Conservation (phyloP, 495 filamentous ascomycete genomes). For the Podospora conica region DNA sequence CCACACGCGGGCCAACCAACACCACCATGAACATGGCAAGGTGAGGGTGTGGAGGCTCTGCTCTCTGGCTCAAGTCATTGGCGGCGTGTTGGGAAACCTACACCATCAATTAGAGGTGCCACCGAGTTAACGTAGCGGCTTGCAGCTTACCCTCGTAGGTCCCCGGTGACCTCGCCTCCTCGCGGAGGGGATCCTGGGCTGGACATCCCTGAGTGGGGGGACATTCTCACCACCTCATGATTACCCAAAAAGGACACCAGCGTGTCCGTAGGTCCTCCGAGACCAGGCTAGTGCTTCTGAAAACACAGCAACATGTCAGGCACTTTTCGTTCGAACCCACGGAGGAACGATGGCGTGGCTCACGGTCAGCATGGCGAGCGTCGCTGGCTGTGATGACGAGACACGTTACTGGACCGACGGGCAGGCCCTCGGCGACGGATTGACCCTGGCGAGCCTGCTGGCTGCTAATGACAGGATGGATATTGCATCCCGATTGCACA, state of each 20-base stretch:
- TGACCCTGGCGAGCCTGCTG: no score
- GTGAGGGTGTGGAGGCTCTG: background rate
- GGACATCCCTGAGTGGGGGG: no score
- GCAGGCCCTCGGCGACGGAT: background rate
- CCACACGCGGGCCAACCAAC: background rate
- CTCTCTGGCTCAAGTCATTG: background rate
- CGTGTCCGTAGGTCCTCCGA: no score
- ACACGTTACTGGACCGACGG: no score
- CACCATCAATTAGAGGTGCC: no score
- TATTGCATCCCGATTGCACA: background rate
- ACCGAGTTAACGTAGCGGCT: no score
- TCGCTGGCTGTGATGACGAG: background rate
- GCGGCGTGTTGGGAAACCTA: background rate
- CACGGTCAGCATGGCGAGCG: no score
- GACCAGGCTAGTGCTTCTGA: background rate
- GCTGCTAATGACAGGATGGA: background rate
- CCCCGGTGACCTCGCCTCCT: background rate
- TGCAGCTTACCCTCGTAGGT: background rate
- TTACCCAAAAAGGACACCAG: background rate
- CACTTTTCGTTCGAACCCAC: no score
- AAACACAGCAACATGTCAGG: no score
- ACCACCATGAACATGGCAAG: background rate
- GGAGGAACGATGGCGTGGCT: no score
- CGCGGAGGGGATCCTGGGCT: background rate
- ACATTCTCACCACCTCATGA: background rate